A percentile compares a stretch with the other conserved stretches of the same genome.
phyloP scores from a whole-genome alignment of 106 monocot species.

The Amphibolis antarctica region DNA sequence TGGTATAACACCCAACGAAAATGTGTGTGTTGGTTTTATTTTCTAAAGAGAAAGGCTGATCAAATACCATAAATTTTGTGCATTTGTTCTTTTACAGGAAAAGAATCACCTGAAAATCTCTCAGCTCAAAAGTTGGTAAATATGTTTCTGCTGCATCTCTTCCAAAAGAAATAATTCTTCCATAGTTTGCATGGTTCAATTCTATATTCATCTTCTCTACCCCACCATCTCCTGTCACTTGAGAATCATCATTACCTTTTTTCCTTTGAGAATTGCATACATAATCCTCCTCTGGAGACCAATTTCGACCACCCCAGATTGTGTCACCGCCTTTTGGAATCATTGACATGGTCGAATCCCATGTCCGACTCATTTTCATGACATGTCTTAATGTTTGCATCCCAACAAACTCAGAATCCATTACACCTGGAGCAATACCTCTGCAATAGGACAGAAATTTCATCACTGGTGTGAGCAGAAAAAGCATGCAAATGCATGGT shows the following conservation, averaged over 20 bases:
- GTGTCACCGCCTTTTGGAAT: constrained; percentile 97
- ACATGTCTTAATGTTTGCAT: constrained; percentile 80
- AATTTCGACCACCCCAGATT: constrained; percentile 95
- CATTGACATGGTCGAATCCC: constrained; percentile 99
- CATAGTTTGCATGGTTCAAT: constrained; percentile 37
- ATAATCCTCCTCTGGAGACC: constrained; percentile 85
- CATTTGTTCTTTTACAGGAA: neutral
- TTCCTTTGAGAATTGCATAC: constrained; percentile 38
- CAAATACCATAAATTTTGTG: neutral
- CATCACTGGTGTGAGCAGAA: neutral
- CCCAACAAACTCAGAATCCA: constrained; percentile 81
- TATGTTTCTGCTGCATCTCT: constrained; percentile 65
- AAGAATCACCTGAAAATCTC: constrained; percentile 68
- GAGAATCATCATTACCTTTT: constrained; percentile 36
- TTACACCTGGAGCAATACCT: constrained; percentile 83
- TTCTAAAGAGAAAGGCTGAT: neutral
- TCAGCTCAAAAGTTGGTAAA: constrained; percentile 46
- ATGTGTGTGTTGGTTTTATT: too few relatives aligned
- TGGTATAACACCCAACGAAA: too few relatives aligned
- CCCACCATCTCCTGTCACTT: constrained; percentile 23
- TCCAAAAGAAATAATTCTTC: constrained; percentile 91
- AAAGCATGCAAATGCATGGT: neutral
- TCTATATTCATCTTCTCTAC: constrained; percentile 12
- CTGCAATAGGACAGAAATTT: constrained; percentile 20
- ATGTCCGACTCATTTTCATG: constrained; percentile 97